Conservation (phyloP, 352 stramenopile genomes). For the Globisporangium paddicum region DNA sequence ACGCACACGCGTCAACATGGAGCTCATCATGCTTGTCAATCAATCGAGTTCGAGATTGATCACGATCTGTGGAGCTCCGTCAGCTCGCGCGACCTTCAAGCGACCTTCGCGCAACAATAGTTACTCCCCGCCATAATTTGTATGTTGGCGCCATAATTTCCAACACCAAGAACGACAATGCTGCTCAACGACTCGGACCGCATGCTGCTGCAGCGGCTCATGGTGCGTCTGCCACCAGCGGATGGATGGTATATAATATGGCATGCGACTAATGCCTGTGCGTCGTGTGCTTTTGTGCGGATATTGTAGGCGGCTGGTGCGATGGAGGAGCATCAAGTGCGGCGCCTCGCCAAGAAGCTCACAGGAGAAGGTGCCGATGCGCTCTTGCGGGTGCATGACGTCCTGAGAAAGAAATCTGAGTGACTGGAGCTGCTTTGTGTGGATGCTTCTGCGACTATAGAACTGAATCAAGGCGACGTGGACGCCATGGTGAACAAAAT, state of each 20-base stretch:
- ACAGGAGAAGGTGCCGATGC: slow-evolving; percentile 51
- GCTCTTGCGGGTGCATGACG: background rate
- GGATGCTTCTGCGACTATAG: slow-evolving; percentile 15
- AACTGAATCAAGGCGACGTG: slow-evolving; percentile 45
- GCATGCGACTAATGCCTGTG: background rate
- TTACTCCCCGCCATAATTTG: background rate
- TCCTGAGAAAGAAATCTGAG: background rate
- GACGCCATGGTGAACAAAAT: slow-evolving; percentile 66
- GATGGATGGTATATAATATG: background rate
- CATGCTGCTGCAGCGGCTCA: slow-evolving; percentile 75
- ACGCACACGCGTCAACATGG: background rate
- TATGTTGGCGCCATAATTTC: slow-evolving; percentile 3
- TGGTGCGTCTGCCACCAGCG: slow-evolving; percentile 25
- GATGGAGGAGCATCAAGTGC: slow-evolving; percentile 64
- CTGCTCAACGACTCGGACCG: slow-evolving; percentile 59
- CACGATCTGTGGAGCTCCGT: background rate
- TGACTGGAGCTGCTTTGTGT: background rate
- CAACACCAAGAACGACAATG: slow-evolving; percentile 15
- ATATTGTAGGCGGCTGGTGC: slow-evolving; percentile 42
- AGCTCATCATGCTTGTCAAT: slow-evolving; percentile 2
- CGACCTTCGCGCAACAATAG: background rate
- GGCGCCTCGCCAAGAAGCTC: slow-evolving; percentile 42
- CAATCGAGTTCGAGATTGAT: slow-evolving; percentile 1
- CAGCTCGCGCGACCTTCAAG: background rate
- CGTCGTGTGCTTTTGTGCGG: background rate